Conservation (phyloP, 2,329 filamentous ascomycete species). For the Penicillium sp. region DNA sequence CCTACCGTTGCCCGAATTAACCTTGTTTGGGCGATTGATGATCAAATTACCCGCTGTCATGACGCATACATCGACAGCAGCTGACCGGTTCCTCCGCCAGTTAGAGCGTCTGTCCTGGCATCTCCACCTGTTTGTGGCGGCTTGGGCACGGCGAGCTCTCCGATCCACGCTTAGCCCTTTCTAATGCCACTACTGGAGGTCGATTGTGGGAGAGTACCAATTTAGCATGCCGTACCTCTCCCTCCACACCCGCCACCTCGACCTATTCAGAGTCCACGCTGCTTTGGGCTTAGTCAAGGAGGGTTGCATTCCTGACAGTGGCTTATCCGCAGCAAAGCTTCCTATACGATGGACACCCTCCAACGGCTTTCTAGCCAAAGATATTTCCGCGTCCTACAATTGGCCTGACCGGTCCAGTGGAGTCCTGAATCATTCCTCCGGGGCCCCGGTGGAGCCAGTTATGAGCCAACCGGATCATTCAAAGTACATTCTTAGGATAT, state of each 20-base stretch:
- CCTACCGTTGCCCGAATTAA: conserved; percentile 11
- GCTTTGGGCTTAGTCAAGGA: conserved; percentile 31
- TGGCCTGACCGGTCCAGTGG: conserved; percentile 19
- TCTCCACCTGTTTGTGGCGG: conserved; percentile 6
- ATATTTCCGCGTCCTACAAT: conserved; percentile 16
- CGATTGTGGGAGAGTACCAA: conserved; percentile 16
- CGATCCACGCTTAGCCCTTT: conserved; percentile 10
- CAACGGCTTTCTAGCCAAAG: conserved; percentile 25
- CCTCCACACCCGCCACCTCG: conserved; percentile 21
- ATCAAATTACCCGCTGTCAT: conserved; percentile 23
- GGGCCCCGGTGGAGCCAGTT: conserved; percentile 18
- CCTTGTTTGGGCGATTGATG: conserved; percentile 15
- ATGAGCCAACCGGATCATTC: conserved; percentile 20
- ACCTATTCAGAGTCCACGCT: conserved; percentile 25
- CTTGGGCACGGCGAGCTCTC: conserved; percentile 15
- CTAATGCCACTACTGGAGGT: conserved; percentile 1
- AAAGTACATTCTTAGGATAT: conserved; percentile 33
- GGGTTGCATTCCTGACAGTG: conserved; percentile 36
- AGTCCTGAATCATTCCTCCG: conserved; percentile 22
- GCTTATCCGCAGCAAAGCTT: conserved; percentile 26
- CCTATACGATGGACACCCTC: conserved; percentile 18
- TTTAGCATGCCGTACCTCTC: conserved; percentile 7
- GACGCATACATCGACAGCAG: conserved; percentile 32
- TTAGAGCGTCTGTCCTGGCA: conserved; percentile 5
- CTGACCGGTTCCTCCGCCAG: conserved; percentile 1